Conservation (phyloP, 495 filamentous ascomycete species). For the Hypoxylon subgilvum region DNA sequence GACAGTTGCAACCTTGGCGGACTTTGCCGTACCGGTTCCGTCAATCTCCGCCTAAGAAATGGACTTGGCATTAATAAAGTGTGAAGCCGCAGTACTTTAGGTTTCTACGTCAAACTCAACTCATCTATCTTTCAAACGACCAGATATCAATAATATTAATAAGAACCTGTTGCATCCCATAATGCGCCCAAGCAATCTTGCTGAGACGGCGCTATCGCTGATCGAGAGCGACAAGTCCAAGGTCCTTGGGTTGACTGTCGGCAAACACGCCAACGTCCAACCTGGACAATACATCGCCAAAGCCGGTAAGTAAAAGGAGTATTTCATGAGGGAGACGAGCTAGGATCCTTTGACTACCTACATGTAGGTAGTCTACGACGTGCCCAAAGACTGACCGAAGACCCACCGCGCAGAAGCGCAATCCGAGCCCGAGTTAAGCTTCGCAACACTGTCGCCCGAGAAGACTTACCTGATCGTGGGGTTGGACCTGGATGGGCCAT, state of each 20-base stretch:
- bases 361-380: too few species aligned
- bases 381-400: slow-evolving; percentile 3
- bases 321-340: not conserved
- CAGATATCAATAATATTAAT: too few species aligned
- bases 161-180: not conserved
- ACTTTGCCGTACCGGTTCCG: slow-evolving; percentile 4
- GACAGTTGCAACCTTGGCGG: slow-evolving; percentile 9
- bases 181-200: slow-evolving; percentile 11
- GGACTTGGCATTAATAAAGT: too few species aligned
- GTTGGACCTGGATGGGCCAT: slow-evolving; percentile 61
- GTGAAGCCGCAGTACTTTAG: too few species aligned
- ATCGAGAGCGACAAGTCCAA: slow-evolving; percentile 27
- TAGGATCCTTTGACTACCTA: not conserved
- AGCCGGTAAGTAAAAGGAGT: slow-evolving; percentile 12
- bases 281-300: slow-evolving; percentile 17
- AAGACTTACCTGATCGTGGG: slow-evolving; percentile 53
- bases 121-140: too few species aligned
- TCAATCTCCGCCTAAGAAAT: slow-evolving; percentile 14
- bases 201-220: slow-evolving; percentile 17
- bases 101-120: slow-evolving; percentile 11
- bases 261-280: slow-evolving; percentile 21
- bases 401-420: slow-evolving; percentile 10
- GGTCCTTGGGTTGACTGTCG: slow-evolving; percentile 17
- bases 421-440: slow-evolving; percentile 16
- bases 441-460: slow-evolving; percentile 20